phyloP scores from a whole-genome alignment of 768 basidiomycete genomes.

The Podaxis sp. region DNA sequence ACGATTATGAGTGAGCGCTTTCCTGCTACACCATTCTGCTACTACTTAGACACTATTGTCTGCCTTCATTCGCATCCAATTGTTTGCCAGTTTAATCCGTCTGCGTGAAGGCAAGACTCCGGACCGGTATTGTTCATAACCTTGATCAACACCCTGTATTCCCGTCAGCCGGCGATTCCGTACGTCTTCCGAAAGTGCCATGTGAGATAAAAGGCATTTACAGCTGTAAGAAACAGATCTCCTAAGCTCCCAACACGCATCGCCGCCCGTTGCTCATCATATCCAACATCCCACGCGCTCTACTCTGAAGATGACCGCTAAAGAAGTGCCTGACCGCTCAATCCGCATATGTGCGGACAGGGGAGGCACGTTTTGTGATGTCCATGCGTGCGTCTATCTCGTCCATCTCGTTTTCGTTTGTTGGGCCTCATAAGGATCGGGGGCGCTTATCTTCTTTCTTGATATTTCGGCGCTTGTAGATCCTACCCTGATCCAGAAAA shows the following conservation, averaged over 20 bases:
- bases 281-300: background rate
- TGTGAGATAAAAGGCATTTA: slow-evolving; percentile 4
- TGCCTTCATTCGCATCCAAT: background rate
- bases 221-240: background rate
- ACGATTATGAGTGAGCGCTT: background rate
- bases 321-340: slow-evolving; percentile 65
- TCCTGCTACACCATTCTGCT: background rate
- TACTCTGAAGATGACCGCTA: background rate
- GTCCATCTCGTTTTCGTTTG: background rate
- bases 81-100: background rate
- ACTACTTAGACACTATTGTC: background rate
- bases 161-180: background rate
- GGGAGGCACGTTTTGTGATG: slow-evolving; percentile 92
- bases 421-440: background rate
- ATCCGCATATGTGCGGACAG: slow-evolving; percentile 86
- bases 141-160: background rate
- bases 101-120: background rate
- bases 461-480: slow-evolving; percentile 30
- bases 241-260: too few species aligned
- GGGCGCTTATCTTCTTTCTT: background rate
- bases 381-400: slow-evolving; percentile 64
- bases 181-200: slow-evolving; percentile 11
- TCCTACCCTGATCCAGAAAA: slow-evolving; percentile 75
- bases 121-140: background rate
- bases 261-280: background rate